Evolutionary conservation across 441 rosid species (phyloP).

Genomic region (Brassica hybrid): DNA sequence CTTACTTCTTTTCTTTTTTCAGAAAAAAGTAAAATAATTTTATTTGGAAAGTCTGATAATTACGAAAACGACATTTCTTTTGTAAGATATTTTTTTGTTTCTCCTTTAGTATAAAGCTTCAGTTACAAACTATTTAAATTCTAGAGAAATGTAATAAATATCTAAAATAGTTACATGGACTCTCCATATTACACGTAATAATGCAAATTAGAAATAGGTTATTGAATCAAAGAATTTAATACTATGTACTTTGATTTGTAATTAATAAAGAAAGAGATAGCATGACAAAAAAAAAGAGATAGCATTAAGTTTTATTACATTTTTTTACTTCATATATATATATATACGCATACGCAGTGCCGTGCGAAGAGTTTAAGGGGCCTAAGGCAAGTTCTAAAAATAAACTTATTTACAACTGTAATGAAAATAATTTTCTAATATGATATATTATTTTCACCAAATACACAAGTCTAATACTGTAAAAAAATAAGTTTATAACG

Average conservation of each 20-base stretch:
- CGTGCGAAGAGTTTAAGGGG: too few relatives aligned
- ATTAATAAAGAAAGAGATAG: not conserved
- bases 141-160: not conserved
- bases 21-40: not conserved
- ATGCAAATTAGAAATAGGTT: not conserved
- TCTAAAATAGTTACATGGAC: conserved; percentile 12
- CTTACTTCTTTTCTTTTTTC: conserved; percentile 25
- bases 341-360: too few relatives aligned
- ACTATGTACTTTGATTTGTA: not conserved
- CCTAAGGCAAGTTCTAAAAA: too few relatives aligned
- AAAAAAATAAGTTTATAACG: too few relatives aligned
- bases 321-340: not conserved
- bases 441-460: too few relatives aligned
- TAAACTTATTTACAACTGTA: too few relatives aligned
- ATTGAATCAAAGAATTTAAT: not conserved
- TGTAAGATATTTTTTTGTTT: too few relatives aligned
- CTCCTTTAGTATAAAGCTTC: conserved; percentile 14
- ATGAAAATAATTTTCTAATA: too few relatives aligned
- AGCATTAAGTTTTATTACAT: not conserved
- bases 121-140: conserved; percentile 33
- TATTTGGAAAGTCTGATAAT: too few relatives aligned
- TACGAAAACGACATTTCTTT: too few relatives aligned
- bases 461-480: too few relatives aligned
- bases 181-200: not conserved
- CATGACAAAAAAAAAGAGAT: too few relatives aligned